Percentiles rank a stretch among this genome's conserved stretches.
Evolutionary conservation across 352 stramenopile species (phyloP).

Genomic region (Phytophthora sojae): DNA sequence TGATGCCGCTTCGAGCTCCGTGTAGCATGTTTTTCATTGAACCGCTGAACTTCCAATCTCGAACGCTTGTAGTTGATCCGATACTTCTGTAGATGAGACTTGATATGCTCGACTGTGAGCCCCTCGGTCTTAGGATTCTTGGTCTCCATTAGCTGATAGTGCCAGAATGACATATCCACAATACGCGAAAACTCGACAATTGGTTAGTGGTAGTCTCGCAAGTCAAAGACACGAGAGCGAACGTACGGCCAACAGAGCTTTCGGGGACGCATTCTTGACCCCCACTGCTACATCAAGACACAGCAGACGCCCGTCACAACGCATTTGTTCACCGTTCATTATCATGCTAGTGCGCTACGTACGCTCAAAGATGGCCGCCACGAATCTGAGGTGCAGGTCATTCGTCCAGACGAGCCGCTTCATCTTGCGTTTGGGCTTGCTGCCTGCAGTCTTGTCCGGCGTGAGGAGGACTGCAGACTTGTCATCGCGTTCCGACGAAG

Average conservation of each 20-base stretch:
- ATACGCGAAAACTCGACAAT: neutral
- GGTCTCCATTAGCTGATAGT: constrained; percentile 29
- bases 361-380: constrained; percentile 35
- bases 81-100: constrained; percentile 40
- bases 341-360: constrained; percentile 1
- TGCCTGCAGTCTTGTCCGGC: neutral
- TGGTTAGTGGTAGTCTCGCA: neutral
- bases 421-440: constrained; percentile 23
- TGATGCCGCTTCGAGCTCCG: constrained; percentile 22
- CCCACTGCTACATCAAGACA: constrained; percentile 19
- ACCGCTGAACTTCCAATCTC: constrained; percentile 13
- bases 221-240: neutral
- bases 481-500: neutral
- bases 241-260: constrained; percentile 29
- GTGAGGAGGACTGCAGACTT: neutral
- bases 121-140: constrained; percentile 11
- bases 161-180: neutral
- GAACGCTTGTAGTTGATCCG: constrained; percentile 34
- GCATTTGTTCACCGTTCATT: neutral
- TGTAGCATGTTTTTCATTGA: constrained; percentile 27
- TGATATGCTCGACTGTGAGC: constrained; percentile 33
- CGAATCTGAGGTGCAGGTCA: constrained; percentile 32
- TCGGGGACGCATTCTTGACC: constrained; percentile 35
- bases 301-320: constrained; percentile 11
- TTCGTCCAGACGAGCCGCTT: constrained; percentile 27